phyloP scores from a whole-genome alignment of 352 stramenopile genomes.

The Phytophthora capsici region DNA sequence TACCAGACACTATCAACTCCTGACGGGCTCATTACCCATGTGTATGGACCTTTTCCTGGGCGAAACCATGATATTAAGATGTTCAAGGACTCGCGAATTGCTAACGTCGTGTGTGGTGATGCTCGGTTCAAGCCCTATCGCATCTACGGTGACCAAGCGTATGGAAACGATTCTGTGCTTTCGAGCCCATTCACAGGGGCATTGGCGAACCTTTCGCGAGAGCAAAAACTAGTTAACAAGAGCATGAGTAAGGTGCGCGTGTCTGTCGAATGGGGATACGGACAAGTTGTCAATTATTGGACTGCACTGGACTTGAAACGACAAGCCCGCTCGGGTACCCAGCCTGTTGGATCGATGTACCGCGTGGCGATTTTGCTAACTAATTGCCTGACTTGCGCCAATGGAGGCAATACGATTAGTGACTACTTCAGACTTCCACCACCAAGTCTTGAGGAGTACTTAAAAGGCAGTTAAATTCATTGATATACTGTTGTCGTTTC shows the following conservation, averaged over 20 bases:
- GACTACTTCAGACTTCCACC: background rate
- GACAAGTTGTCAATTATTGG: background rate
- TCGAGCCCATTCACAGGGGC: background rate
- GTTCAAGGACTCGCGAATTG: background rate
- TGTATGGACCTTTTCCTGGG: conserved; percentile 17
- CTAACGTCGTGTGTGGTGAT: background rate
- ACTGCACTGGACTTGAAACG: background rate
- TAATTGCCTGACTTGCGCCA: background rate
- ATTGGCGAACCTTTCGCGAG: background rate
- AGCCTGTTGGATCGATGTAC: background rate
- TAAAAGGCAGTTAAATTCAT: background rate
- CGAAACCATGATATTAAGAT: conserved; percentile 26
- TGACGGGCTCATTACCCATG: conserved; percentile 26
- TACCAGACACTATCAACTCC: conserved; percentile 25
- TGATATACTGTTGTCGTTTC: background rate
- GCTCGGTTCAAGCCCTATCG: background rate
- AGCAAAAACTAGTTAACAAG: conserved; percentile 1
- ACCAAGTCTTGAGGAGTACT: background rate
- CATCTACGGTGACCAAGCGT: background rate
- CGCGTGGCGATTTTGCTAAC: background rate
- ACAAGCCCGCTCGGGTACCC: background rate
- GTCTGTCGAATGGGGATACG: background rate
- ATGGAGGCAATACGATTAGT: background rate
- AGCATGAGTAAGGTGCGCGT: background rate
- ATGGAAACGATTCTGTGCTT: background rate